Evolutionary conservation across 371 early-diverging fungal species (phyloP).

Genomic region (Mucor racemosus): DNA sequence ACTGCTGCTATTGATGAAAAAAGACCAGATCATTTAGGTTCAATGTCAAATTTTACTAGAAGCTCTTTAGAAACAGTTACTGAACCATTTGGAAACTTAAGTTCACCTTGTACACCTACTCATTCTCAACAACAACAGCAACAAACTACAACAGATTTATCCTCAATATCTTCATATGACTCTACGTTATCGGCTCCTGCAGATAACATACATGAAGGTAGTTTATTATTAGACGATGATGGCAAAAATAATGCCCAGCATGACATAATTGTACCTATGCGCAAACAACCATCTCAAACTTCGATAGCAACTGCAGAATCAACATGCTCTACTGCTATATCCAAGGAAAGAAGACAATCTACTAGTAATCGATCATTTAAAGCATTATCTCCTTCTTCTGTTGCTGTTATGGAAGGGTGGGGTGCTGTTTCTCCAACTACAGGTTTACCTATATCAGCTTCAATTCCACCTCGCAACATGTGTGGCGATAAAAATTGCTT

Average conservation of each 20-base stretch:
- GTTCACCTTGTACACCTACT: background rate
- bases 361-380: constrained; percentile 1
- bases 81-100: constrained; percentile 11
- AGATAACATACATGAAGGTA: background rate
- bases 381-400: constrained; percentile 34
- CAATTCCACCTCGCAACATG: constrained; percentile 32
- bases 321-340: background rate
- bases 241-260: background rate
- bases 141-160: background rate
- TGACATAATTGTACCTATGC: background rate
- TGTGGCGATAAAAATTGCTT: constrained; percentile 25
- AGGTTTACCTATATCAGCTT: constrained; percentile 34
- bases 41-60: constrained; percentile 35
- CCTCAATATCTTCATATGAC: constrained; percentile 15
- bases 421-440: constrained; percentile 41
- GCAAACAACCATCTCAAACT: constrained; percentile 13
- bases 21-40: constrained; percentile 31
- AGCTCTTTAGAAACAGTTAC: constrained; percentile 45
- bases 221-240: background rate
- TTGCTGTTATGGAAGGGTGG: constrained; percentile 42
- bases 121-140: constrained; percentile 1
- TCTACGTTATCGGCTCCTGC: constrained; percentile 20
- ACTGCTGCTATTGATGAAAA: constrained; percentile 9
- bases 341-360: constrained; percentile 8
- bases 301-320: background rate